Percentiles rank a stretch among this genome's conserved stretches.
phyloP scores from a whole-genome alignment of 331 rosid genomes.

The Phaseolus coccineus region DNA sequence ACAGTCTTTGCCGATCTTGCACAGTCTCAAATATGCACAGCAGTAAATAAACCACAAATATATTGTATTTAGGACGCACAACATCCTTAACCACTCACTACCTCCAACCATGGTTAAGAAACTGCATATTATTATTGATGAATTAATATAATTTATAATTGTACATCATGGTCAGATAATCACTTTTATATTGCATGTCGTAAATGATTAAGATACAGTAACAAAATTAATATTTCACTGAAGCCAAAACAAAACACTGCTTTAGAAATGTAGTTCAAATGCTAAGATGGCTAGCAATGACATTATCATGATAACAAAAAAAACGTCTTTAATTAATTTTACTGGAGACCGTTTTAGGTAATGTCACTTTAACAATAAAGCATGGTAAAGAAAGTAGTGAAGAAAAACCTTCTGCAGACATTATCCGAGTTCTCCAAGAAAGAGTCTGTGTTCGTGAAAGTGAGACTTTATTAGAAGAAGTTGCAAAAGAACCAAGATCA shows the following conservation, averaged over 20 bases:
- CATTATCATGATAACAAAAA: conserved; percentile 29
- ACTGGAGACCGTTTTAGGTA: conserved; percentile 4
- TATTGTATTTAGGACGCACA: conserved; percentile 8
- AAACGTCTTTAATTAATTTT: conserved; percentile 2
- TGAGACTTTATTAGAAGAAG: conserved; percentile 58
- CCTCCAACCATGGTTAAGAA: conserved; percentile 33
- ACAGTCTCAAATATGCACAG: conserved; percentile 37
- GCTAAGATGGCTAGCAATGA: conserved; percentile 15
- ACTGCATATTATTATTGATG: neutral
- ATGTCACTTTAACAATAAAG: conserved; percentile 31
- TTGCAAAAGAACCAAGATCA: conserved; percentile 64
- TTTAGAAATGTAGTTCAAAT: conserved; percentile 34
- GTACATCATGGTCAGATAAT: conserved; percentile 30
- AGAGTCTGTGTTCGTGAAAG: conserved; percentile 60
- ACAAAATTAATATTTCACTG: conserved; percentile 5
- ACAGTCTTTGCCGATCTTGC: conserved; percentile 30
- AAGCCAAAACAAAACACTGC: conserved; percentile 24
- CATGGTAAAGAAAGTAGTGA: conserved; percentile 36
- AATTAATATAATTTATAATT: conserved; percentile 12
- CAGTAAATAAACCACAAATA: conserved; percentile 30
- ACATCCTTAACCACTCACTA: conserved; percentile 38
- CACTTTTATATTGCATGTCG: conserved; percentile 18
- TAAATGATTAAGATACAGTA: conserved; percentile 20
- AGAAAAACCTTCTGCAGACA: conserved; percentile 68
- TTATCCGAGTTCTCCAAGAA: conserved; percentile 81